Evolutionary conservation across 257 asterid genomes (phyloP).

Genomic region (Nicotiana benthamiana): DNA sequence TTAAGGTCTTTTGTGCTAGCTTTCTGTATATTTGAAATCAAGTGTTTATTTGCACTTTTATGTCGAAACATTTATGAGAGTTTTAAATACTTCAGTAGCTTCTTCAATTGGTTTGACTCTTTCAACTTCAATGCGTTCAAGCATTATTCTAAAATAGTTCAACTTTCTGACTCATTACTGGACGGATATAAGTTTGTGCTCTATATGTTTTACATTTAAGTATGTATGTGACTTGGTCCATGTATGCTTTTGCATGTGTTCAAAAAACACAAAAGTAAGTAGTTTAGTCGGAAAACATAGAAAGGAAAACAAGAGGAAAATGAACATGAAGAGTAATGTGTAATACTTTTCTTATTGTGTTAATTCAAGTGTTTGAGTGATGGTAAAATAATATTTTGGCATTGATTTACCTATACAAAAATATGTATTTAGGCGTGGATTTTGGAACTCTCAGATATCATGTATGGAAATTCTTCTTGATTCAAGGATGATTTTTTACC

Average conservation of each 20-base stretch:
- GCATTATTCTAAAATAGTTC: background rate
- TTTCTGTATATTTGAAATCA: background rate
- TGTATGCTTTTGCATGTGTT: background rate
- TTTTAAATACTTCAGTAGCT: background rate
- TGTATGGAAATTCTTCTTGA: background rate
- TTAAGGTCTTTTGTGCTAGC: slow-evolving; percentile 7
- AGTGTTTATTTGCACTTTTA: background rate
- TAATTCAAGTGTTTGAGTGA: background rate
- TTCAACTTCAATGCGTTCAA: background rate
- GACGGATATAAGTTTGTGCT: background rate
- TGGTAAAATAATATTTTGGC: background rate
- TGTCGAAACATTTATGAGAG: background rate
- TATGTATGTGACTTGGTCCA: background rate
- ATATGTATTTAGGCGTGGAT: background rate
- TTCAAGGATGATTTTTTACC: background rate
- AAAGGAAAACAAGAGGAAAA: background rate
- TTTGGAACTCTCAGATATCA: background rate
- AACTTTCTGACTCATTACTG: background rate
- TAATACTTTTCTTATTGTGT: background rate
- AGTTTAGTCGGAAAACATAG: background rate
- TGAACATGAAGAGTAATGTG: background rate
- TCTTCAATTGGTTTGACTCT: background rate
- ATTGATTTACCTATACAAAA: background rate
- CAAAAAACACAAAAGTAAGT: background rate
- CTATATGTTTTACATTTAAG: background rate